Base-by-base conservation (phyloP, 2,329 filamentous ascomycete genomes). In the Emergomyces pasteurianus region DNA sequence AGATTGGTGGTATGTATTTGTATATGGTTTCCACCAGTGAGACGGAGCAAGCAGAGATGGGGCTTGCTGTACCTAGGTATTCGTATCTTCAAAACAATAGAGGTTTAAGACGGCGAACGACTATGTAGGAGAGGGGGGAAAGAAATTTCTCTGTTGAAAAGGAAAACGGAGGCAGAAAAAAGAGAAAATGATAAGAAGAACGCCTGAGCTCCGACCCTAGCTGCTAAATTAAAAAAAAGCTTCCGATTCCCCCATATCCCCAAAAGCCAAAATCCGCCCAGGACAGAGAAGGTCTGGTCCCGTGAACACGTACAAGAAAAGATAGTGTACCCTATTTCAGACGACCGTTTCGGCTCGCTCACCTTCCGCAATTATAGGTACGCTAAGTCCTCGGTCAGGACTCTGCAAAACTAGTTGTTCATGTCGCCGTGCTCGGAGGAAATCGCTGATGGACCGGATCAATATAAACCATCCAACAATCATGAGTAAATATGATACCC, bases 391-490 rank as follows among this genome's bases (percentile, higher is more conserved):
- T 42, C 94, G 83, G 68, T 96, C 92, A 0, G 94, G 94, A 72
- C 90, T 96, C 72, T 95, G 92, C 66, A 96, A 78, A 5, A 99
- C 90, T 58, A 99, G 79, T 73, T 94, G 89, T 77, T 99, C 94
- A 71, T 97, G 94, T 70, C 90, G 82, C 71, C 92, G 83, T 43
- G 91, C 94, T 66, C 86, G 84, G 64, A 97, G 77, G 72, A 94
- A 99, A 72, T 97, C 92, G 68, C 88, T 91, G 21, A 96, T 85
- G n/a, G 91, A 87, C 74, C 92, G 85, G 71, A 99, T 97, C 64
- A 99, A 79, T 64, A 99, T 91, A 71, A 97, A 97, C 94, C 94
- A 99, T 5, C 94, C 94, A 1, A 95, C 87, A 70, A 99, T 89
- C 94, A 99, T 99, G 55, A 99, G 76, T 18, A 89, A 80, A 69